Conservation (phyloP, 768 basidiomycete genomes). For the Mycena kentingensis region DNA sequence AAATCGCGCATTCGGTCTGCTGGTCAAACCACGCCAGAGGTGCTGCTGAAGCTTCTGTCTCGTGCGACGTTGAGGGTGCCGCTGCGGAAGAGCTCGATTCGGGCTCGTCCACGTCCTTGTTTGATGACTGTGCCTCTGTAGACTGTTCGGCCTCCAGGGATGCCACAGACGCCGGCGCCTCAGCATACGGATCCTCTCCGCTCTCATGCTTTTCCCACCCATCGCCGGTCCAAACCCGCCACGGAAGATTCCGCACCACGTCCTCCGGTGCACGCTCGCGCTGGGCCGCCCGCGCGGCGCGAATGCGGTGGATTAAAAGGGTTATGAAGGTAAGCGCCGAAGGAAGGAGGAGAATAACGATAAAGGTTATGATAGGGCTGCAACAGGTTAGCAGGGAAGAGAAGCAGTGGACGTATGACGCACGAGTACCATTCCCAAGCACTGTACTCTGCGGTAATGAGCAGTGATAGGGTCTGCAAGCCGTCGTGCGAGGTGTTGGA, state of each 20-base stretch:
- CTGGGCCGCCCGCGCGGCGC: conserved; percentile 78
- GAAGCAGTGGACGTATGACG: conserved; percentile 32
- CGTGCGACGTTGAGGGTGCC: not conserved
- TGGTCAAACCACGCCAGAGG: conserved; percentile 75
- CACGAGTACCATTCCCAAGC: conserved; percentile 95
- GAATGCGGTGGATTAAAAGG: conserved; percentile 83
- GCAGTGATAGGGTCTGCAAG: conserved; percentile 69
- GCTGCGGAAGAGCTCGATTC: too few relatives aligned
- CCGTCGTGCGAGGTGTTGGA: conserved; percentile 84
- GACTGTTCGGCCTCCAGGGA: conserved; percentile 24
- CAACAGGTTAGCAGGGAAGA: conserved; percentile 10
- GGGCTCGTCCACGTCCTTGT: not conserved
- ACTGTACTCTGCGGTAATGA: conserved; percentile 77
- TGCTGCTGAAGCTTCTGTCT: conserved; percentile 35
- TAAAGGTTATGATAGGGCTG: conserved; percentile 83
- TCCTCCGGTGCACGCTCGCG: conserved; percentile 84
- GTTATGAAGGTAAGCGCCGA: conserved; percentile 88
- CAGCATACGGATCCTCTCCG: conserved; percentile 32
- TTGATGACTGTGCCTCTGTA: conserved; percentile 16
- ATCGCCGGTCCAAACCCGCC: conserved; percentile 79
- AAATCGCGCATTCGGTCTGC: conserved; percentile 91
- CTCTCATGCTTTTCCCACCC: conserved; percentile 80
- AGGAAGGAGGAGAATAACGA: conserved; percentile 87
- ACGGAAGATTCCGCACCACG: conserved; percentile 76
- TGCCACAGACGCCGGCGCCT: conserved; percentile 33